Evolutionary conservation across 1,284 basidiomycete genomes (phyloP).

Genomic region (Puccinia triticina): DNA sequence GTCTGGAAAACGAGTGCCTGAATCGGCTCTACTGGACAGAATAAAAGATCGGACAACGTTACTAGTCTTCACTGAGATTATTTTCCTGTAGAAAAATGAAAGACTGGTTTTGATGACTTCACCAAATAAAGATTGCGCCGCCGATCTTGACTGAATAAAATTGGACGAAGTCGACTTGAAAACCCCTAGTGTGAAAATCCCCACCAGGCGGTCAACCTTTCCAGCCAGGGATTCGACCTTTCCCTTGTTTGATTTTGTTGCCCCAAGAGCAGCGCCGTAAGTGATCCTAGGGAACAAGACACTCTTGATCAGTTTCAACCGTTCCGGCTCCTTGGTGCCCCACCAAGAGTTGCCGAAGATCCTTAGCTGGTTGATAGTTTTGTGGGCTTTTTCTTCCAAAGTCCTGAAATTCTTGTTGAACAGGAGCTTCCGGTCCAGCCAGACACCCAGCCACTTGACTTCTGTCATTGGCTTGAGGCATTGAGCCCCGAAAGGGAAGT

Average conservation of each 20-base stretch:
- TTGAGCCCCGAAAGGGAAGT: neutral
- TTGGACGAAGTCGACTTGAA: neutral
- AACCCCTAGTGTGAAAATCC: neutral
- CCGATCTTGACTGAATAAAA: neutral
- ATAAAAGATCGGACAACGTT: neutral
- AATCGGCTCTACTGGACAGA: neutral
- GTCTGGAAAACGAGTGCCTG: neutral
- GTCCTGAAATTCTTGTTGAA: neutral
- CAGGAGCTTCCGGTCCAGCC: no score
- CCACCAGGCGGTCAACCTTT: neutral
- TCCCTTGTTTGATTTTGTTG: neutral
- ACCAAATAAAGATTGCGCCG: neutral
- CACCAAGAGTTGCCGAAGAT: neutral
- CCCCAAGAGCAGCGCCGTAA: neutral
- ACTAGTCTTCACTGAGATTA: neutral
- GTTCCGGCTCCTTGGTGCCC: neutral
- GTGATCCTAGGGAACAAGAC: neutral
- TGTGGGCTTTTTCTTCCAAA: no score
- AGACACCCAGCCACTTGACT: slow-evolving; percentile 26
- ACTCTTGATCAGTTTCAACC: neutral
- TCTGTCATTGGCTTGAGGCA: neutral
- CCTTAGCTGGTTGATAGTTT: neutral
- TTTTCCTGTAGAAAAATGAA: neutral
- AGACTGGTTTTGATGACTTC: neutral
- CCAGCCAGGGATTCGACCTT: neutral